Evolutionary conservation across 345 rosid species (phyloP), one percentile per base, ranked within the genome.

Genomic region (Euphorbia peplus): DNA sequence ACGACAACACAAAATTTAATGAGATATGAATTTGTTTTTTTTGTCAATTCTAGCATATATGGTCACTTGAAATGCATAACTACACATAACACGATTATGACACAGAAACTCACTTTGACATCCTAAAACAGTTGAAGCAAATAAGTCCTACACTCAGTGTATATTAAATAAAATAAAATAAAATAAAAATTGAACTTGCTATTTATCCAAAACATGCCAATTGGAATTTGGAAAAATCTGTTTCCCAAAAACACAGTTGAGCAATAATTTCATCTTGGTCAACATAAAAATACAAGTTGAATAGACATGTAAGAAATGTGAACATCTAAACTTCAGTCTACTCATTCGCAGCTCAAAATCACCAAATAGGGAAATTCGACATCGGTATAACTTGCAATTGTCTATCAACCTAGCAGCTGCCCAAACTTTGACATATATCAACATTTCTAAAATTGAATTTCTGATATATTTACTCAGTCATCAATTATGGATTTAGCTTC

Each of bases 401-500:
- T 39, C 42, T 39, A 8, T 14, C 25, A 48, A 0, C 18, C 37
- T 46, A 24, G 46, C 2, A n/a, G 26, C 25, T 26, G n/a, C 37
- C 6, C 37, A 32, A 42, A 42, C 10, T 46, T 46, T 5, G 15
- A 64, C 67, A 66, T 50, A 66, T 50, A 66, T 11, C 6, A 8
- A 18, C 39, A n/a, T 14, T 24, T 26, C 25, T 5, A 56, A 41
- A 25, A 56, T 16, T 41, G 63, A 22, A 25, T 35, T 26, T 29
- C 26, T 19, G 21, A 32, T 66, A 19, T 16, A 21, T 52, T 12
- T 25, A 14, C 48, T 21, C 22, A 8, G 55, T 19, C 22, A 47
- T 19, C 46, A 69, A n/a, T n/a, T n/a, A n/a, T n/a, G 65, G 56
- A n/a, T 16, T 42, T 39, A 7, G 19, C 15, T 39, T 70, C 14